Base-by-base conservation (phyloP, 1,284 basidiomycete species). In the Neonothopanus nambi region DNA sequence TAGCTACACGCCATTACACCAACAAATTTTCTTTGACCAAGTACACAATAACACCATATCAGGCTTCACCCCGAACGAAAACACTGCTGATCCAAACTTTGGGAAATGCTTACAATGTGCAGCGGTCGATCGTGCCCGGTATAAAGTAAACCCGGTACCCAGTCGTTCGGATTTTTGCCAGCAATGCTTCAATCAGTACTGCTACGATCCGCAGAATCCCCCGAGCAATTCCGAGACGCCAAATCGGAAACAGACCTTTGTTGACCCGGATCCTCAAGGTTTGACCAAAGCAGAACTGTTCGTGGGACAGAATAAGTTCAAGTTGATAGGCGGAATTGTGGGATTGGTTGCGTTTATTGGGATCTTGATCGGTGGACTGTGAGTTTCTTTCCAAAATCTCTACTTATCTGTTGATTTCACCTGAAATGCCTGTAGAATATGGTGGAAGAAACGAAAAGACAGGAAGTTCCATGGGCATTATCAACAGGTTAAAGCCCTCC, bases 91-190 rank as follows among this genome's bases (percentile, higher is more conserved):
- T 66, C 67, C 74, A 4, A 76, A 80, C 57, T 83, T 72, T 56
- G 79, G 79, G n/a, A 69, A 69, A 37, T 82, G 80, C 57, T 62
- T 82, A 2, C 79, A 81, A 63, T 82, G 80, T 58, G 79, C 78
- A 23, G 76, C 74, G 28, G 69, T 83, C 55, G 81, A 83, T 62
- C 77, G 81, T n/a, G 75, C 74, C 8, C 73, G 81, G 21, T 51
- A 66, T 45, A 75, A 74, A 55, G 45, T 66, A 11, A 63, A 61
- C 5, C 71, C 73, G 2, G 24, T 63, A 1, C 57, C 77, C 5
- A 42, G 66, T 3, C 76, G 79, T 20, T 82, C 80, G 13, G 61
- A 68, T 4, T 58, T 75, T 33, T 84, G 81, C 63, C 54, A 66
- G 4, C 59, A 68, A 43, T 82, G 81, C 57, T 82, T 84, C 67